A percentile compares a stretch with the other conserved stretches of the same genome.
Conservation (phyloP, 2,329 filamentous ascomycete genomes). For the Curvularia sp. region DNA sequence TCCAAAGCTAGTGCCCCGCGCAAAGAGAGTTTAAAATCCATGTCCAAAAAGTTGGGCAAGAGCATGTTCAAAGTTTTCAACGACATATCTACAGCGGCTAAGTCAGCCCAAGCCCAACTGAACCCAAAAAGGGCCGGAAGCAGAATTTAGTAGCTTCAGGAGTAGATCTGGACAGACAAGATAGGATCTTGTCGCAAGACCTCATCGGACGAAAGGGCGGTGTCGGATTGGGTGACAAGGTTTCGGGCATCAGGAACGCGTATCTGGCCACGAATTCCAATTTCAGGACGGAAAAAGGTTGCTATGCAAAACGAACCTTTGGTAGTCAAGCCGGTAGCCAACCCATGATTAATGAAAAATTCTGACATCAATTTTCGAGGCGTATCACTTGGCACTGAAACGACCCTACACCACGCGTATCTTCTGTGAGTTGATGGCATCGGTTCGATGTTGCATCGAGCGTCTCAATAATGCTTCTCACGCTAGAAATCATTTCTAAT, state of each 20-base stretch:
- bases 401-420: neutral
- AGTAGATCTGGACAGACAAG: constrained; percentile 4
- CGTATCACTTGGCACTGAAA: neutral
- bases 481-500: neutral
- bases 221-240: neutral
- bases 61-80: constrained; percentile 7
- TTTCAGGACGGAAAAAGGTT: neutral
- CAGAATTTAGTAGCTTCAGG: constrained; percentile 10
- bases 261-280: neutral
- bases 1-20: neutral
- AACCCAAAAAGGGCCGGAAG: constrained; percentile 4
- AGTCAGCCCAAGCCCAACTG: constrained; percentile 5
- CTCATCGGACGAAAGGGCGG: neutral
- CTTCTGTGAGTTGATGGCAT: neutral
- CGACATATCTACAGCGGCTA: constrained; percentile 4
- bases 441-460: neutral
- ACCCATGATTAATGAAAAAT: neutral
- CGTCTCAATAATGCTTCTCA: neutral
- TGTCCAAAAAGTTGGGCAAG: constrained; percentile 7
- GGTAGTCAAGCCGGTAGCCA: neutral
- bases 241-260: neutral
- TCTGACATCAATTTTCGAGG: neutral
- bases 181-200: constrained; percentile 2
- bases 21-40: constrained; percentile 1
- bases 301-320: neutral